Evolutionary conservation across 805 yeast species (phyloP).

Genomic region (Wickerhamiella vanderwaltii): DNA sequence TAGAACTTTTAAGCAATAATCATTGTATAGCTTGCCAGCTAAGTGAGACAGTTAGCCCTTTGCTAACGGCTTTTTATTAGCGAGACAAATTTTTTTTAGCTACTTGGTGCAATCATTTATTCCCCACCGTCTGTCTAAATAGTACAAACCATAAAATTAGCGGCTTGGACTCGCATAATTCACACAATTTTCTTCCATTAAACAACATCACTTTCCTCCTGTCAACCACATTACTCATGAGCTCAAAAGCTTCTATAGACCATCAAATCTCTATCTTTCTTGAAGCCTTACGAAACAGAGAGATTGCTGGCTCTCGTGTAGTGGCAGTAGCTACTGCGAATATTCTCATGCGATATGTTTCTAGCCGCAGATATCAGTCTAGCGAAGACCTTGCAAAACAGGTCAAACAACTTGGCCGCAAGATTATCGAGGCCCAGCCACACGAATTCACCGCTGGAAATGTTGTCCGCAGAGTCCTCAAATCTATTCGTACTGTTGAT

Average conservation of each 20-base stretch:
- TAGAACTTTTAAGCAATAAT: too few species aligned
- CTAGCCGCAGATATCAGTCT: slow-evolving; percentile 78
- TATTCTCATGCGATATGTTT: slow-evolving; percentile 71
- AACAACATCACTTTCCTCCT: too few species aligned
- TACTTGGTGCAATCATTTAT: too few species aligned
- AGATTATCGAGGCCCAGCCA: slow-evolving; percentile 66
- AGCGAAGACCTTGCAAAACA: slow-evolving; percentile 59
- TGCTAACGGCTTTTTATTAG: too few species aligned
- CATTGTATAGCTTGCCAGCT: too few species aligned
- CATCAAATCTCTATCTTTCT: slow-evolving; percentile 24
- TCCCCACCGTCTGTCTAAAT: too few species aligned
- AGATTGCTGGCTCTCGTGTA: slow-evolving; percentile 63
- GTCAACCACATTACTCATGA: too few species aligned
- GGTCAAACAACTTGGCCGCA: slow-evolving; percentile 60
- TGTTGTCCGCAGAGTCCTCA: slow-evolving; percentile 77
- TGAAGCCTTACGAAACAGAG: slow-evolving; percentile 60
- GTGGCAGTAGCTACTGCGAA: slow-evolving; percentile 85
- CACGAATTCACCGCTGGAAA: slow-evolving; percentile 83
- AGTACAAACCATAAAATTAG: too few species aligned
- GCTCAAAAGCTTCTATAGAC: slow-evolving; percentile 25
- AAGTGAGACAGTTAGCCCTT: too few species aligned
- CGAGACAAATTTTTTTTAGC: too few species aligned
- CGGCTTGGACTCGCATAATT: too few species aligned
- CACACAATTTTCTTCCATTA: too few species aligned
- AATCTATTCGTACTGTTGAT: slow-evolving; percentile 76